Percentiles rank a stretch among this genome's conserved stretches.
phyloP scores from a whole-genome alignment of 2,329 filamentous ascomycete genomes.

The Colletotrichum sp. region DNA sequence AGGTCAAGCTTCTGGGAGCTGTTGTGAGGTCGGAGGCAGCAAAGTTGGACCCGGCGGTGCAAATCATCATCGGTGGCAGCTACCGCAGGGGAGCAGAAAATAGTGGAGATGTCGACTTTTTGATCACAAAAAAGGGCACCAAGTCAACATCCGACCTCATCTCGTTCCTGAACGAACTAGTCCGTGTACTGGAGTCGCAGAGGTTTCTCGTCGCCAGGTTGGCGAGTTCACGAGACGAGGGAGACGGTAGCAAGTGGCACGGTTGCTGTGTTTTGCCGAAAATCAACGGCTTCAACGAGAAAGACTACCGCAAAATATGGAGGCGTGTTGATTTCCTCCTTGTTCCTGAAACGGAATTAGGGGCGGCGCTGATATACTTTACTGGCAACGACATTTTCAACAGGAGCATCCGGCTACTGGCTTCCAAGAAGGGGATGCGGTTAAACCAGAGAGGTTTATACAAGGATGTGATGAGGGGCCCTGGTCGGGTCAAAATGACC shows the following conservation, averaged over 20 bases:
- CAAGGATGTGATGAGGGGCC: conserved; percentile 68
- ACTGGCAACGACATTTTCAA: conserved; percentile 97
- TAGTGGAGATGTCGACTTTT: conserved; percentile 84
- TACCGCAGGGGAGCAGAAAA: conserved; percentile 79
- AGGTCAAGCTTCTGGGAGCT: conserved; percentile 73
- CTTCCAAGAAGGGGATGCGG: conserved; percentile 80
- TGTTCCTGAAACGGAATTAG: conserved; percentile 79
- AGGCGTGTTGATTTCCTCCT: conserved; percentile 84
- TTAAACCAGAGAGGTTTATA: conserved; percentile 86
- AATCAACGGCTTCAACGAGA: conserved; percentile 34
- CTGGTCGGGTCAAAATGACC: conserved; percentile 62
- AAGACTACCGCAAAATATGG: conserved; percentile 61
- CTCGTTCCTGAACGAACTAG: conserved; percentile 66
- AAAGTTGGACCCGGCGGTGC: conserved; percentile 65
- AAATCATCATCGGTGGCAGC: conserved; percentile 81
- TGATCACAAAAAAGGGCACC: conserved; percentile 75
- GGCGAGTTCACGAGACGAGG: conserved; percentile 54
- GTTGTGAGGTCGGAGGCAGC: conserved; percentile 66
- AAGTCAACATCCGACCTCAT: conserved; percentile 59
- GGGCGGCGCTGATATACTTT: conserved; percentile 91
- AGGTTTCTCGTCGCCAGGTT: conserved; percentile 75
- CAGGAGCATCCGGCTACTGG: conserved; percentile 80
- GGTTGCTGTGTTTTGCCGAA: conserved; percentile 77
- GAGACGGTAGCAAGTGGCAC: conserved; percentile 81
- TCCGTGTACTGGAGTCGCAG: conserved; percentile 62